A percentile compares a stretch with the other conserved stretches of the same genome.
Evolutionary conservation across 106 monocot genomes (phyloP).

Genomic region (Chionographis japonica): DNA sequence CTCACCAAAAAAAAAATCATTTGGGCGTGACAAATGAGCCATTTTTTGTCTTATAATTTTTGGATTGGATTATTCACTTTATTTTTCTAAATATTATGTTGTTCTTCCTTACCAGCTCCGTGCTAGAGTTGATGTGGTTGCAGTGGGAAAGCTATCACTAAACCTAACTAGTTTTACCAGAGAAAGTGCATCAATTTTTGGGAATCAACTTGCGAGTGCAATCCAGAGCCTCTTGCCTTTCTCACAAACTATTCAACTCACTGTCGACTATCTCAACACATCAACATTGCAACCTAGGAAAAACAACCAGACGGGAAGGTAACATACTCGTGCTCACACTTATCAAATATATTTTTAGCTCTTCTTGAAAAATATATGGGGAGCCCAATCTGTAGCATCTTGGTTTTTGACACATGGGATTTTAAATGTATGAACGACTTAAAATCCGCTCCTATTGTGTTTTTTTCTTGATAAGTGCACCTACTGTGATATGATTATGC

Average conservation of each 20-base stretch:
- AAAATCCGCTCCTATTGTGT: no score
- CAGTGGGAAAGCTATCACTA: conserved; percentile 78
- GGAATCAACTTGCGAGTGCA: conserved; percentile 29
- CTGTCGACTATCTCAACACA: conserved; percentile 82
- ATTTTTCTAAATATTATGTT: no score
- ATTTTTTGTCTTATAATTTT: background rate
- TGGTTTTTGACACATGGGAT: no score
- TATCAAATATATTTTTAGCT: no score
- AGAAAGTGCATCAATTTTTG: conserved; percentile 84
- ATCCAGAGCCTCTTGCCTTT: conserved; percentile 61
- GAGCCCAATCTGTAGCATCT: no score
- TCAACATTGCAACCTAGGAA: conserved; percentile 69
- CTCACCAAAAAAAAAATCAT: no score
- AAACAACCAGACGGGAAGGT: conserved; percentile 89
- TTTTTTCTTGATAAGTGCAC: no score
- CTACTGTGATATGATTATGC: no score
- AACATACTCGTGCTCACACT: background rate
- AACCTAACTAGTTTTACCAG: conserved; percentile 81
- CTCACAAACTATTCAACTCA: conserved; percentile 60
- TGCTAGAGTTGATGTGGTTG: conserved; percentile 54
- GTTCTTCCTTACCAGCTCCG: conserved; percentile 46
- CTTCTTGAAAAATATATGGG: no score
- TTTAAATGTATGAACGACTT: no score
- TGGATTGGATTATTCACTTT: background rate
- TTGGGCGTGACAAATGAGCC: no score